A percentile compares a stretch with the other conserved stretches of the same genome.
Conservation (phyloP, 179 eudicot species). For the Amaranthus tricolor region DNA sequence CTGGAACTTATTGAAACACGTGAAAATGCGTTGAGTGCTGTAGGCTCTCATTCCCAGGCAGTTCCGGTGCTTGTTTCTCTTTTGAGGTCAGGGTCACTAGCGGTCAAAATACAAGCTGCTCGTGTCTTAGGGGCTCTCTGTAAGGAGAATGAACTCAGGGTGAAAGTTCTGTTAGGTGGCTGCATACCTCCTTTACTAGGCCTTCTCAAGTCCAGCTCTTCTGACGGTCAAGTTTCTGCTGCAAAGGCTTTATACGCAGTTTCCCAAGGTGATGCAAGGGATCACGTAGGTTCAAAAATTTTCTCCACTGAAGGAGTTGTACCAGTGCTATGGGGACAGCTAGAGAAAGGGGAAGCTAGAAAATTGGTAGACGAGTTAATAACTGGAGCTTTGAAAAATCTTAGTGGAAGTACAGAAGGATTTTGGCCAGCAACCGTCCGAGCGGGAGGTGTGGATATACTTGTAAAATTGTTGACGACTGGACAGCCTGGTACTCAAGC, state of each 20-base stretch:
- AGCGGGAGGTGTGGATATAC: slow-evolving; percentile 83
- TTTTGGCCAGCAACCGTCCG: slow-evolving; percentile 81
- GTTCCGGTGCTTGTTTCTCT: slow-evolving; percentile 97
- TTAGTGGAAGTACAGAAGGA: slow-evolving; percentile 82
- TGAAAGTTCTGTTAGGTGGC: slow-evolving; percentile 90
- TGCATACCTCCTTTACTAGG: slow-evolving; percentile 96
- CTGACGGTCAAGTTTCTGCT: slow-evolving; percentile 89
- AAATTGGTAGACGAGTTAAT: slow-evolving; percentile 71
- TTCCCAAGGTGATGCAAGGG: slow-evolving; percentile 89
- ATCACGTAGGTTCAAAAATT: slow-evolving; percentile 94
- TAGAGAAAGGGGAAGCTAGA: slow-evolving; percentile 73
- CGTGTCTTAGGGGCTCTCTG: slow-evolving; percentile 85
- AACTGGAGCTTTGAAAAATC: slow-evolving; percentile 88
- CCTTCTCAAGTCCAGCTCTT: slow-evolving; percentile 77
- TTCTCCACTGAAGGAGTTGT: slow-evolving; percentile 98
- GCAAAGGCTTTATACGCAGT: slow-evolving; percentile 93
- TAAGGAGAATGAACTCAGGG: slow-evolving; percentile 92
- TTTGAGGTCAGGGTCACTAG: slow-evolving; percentile 79
- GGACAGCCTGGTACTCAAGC: slow-evolving; percentile 80
- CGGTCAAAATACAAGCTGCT: slow-evolving; percentile 89
- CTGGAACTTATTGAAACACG: slow-evolving; percentile 86
- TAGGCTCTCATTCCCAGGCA: slow-evolving; percentile 97
- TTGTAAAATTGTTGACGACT: slow-evolving; percentile 69
- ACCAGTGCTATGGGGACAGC: slow-evolving; percentile 88
- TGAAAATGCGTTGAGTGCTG: slow-evolving; percentile 95